Evolutionary conservation across 176 grass and related monocot genomes (phyloP).

Genomic region (Themeda triandra): DNA sequence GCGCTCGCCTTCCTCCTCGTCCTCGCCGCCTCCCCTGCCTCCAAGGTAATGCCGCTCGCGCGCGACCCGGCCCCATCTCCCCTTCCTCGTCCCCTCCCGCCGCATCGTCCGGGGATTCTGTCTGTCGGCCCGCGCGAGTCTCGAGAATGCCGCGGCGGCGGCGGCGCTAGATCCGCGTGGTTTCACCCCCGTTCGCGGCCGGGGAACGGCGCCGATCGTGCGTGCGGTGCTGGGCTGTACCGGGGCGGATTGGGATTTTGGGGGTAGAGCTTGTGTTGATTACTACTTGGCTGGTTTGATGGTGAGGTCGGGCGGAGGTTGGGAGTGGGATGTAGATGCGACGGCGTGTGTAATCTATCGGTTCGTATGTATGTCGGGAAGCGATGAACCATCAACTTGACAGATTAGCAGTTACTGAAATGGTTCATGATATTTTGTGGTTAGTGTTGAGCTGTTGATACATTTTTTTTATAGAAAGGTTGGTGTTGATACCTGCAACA

Average conservation of each 20-base stretch:
- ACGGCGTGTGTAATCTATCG: not conserved
- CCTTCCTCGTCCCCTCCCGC: not conserved
- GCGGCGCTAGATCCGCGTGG: conserved; percentile 21
- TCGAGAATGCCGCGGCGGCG: conserved; percentile 9
- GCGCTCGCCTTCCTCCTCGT: conserved; percentile 14
- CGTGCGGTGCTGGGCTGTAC: not conserved
- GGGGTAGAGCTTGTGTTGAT: not conserved
- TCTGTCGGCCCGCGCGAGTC: not conserved
- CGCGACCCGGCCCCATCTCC: not conserved
- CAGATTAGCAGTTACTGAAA: not conserved
- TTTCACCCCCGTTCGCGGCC: not conserved
- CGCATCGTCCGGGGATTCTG: not conserved
- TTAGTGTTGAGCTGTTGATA: not conserved
- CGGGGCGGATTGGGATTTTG: not conserved
- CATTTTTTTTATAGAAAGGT: too few species aligned
- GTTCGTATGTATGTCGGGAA: not conserved
- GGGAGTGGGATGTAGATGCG: not conserved
- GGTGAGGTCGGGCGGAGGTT: not conserved
- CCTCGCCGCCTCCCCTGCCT: conserved; percentile 49
- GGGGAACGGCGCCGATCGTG: not conserved
- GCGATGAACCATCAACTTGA: not conserved
- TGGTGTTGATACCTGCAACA: not conserved
- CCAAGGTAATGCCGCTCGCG: conserved; percentile 47
- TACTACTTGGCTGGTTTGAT: not conserved
- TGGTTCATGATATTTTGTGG: not conserved